Conservation (phyloP, 805 yeast species). For the Candida khao-thaluensis region DNA sequence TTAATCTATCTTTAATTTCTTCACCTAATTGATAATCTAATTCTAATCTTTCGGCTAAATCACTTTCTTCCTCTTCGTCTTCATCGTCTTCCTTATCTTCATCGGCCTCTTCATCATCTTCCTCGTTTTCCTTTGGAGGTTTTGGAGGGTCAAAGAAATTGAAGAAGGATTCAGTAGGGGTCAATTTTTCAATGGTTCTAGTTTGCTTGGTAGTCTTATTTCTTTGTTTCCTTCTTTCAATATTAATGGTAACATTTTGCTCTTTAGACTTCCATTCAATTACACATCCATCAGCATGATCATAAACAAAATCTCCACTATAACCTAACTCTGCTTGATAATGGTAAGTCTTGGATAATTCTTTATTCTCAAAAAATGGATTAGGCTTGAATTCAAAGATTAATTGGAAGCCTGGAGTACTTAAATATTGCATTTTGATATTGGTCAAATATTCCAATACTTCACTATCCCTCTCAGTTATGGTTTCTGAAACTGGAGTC, state of each 20-base stretch:
- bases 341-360: conserved; percentile 81
- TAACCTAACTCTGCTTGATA: conserved; percentile 93
- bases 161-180: conserved; percentile 95
- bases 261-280: conserved; percentile 83
- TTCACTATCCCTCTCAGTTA: conserved; percentile 87
- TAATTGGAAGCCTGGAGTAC: conserved; percentile 84
- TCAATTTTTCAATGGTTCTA: conserved; percentile 88
- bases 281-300: conserved; percentile 89
- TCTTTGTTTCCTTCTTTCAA: conserved; percentile 96
- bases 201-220: conserved; percentile 96
- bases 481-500: conserved; percentile 74
- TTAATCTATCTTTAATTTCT: conserved; percentile 89
- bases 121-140: conserved; percentile 53
- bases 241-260: conserved; percentile 75
- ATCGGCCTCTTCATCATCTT: conserved; percentile 50
- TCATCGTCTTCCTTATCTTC: conserved; percentile 54
- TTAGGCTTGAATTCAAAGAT: conserved; percentile 77
- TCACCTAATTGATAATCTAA: conserved; percentile 95
- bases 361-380: conserved; percentile 71
- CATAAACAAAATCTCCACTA: conserved; percentile 94
- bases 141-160: conserved; percentile 93
- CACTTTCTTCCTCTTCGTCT: conserved; percentile 60
- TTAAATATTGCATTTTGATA: conserved; percentile 75
- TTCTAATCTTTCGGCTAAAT: conserved; percentile 80
- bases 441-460: conserved; percentile 69